These are phyloP conservation scores for Didymella arachidicola DNA, from an alignment of 2,329 filamentous ascomycete genomes.

Conservation along the genomic window DNA sequence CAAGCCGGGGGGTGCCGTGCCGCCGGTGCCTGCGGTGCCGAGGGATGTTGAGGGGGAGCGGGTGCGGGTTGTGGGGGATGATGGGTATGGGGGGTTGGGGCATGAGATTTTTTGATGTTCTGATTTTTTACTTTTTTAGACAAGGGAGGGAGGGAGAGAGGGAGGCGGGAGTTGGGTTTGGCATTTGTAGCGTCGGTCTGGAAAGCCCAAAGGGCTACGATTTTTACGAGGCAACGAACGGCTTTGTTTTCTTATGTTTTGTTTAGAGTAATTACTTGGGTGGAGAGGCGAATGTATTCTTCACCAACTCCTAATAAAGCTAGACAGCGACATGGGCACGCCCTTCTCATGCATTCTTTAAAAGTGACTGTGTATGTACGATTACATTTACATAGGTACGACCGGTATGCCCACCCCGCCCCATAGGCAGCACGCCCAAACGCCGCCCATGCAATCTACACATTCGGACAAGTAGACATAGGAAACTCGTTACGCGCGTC, in stretches of 20 bases:
- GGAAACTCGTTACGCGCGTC: constrained; percentile 4
- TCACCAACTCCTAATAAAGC: no score
- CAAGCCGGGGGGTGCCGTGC: constrained; percentile 43
- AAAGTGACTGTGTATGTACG: no score
- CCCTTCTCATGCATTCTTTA: no score
- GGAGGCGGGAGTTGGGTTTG: no score
- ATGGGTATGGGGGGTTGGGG: constrained; percentile 45
- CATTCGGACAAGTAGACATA: constrained; percentile 1
- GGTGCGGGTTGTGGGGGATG: constrained; percentile 25
- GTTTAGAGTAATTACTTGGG: background rate
- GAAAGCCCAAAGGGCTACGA: background rate
- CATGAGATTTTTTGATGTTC: constrained; percentile 48
- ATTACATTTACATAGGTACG: background rate
- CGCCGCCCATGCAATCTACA: background rate
- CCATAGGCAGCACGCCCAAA: background rate
- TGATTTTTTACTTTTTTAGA: no score
- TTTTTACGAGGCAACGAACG: background rate
- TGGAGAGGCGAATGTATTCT: background rate
- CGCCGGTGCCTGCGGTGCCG: constrained; percentile 41
- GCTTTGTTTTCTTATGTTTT: background rate
- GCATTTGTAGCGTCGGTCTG: no score
- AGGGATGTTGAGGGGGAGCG: constrained; percentile 31
- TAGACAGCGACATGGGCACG: no score
- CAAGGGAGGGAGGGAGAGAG: no score
- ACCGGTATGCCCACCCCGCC: background rate